Base-by-base conservation (phyloP, 176 grass and related monocot genomes). In the Cocos nucifera region DNA sequence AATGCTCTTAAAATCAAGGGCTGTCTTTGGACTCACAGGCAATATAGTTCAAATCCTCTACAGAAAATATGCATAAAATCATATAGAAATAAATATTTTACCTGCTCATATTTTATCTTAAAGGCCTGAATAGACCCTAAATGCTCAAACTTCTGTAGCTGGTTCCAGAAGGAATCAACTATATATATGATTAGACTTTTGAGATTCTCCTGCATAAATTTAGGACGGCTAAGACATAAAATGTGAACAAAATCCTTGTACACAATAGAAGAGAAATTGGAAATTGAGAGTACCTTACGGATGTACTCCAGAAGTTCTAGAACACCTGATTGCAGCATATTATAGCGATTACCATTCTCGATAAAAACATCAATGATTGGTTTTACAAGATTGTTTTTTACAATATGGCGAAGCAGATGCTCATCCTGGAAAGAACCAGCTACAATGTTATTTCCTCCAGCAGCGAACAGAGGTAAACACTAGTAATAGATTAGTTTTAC, bases 261-360 rank as follows among this genome's bases (percentile, higher is more conserved):
- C 8, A 12, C 35, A 39, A 10, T 44, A 44, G 10, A 44, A 44
- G 35, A 44, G 10, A 35, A 28, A 44, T 44, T 44, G 9, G 10
- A 12, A 44, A 12, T 3, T 44, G 27, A 29, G 25, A 62, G 48
- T 78, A 96, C 92, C 92, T 84, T 88, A 54, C 75, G 79, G 71
- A 90, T 88, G 49, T 88, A 85, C 67, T 90, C 92, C 22, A 96
- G 68, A 63, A 96, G 78, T 58, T 79, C 92, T 9, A 96, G 80
- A 62, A 87, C 62, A 63, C 32, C 70, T 6, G 87, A 96, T 44
- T 90, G 87, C 51, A 96, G 83, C 83, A 90, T 68, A 66, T 96
- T 96, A 66, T 90, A 82, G 73, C 87, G 79, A 77, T 78, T 44
- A 17, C 81, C 87, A 78, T 96, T 85, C 70, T 96, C 66, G 66